phyloP scores from a whole-genome alignment of 176 grass and related monocot genomes.

The Elaeis guineensis region DNA sequence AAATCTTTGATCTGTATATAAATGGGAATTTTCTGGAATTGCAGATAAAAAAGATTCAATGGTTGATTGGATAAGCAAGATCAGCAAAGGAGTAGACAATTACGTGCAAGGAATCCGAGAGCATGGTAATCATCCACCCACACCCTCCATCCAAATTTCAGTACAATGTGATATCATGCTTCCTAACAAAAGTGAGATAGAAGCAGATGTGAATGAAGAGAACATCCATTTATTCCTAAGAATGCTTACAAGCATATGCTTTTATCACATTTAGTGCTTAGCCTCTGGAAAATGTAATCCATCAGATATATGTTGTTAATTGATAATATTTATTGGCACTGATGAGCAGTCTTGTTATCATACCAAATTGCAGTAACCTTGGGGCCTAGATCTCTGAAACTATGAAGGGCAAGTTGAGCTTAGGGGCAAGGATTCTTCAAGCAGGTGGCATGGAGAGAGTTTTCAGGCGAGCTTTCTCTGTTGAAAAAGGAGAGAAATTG shows the following conservation, averaged over 20 bases:
- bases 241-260: neutral
- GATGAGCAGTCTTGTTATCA: too few relatives aligned
- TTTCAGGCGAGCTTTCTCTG: constrained; percentile 48
- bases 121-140: constrained; percentile 29
- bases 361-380: constrained; percentile 37
- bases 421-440: constrained; percentile 55
- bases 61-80: constrained; percentile 30
- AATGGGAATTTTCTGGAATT: neutral
- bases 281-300: too few relatives aligned
- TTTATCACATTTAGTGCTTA: neutral
- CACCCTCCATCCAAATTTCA: too few relatives aligned
- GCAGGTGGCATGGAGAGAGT: constrained; percentile 51
- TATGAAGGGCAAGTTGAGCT: constrained; percentile 55
- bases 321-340: too few relatives aligned
- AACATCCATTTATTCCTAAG: neutral
- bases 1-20: too few relatives aligned
- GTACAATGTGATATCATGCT: too few relatives aligned
- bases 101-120: constrained; percentile 49
- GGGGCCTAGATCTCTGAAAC: constrained; percentile 52
- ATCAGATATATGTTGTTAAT: too few relatives aligned
- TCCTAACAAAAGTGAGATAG: too few relatives aligned
- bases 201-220: neutral
- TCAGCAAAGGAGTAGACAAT: constrained; percentile 34
- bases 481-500: constrained; percentile 53
- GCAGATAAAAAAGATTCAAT: constrained; percentile 38